These are phyloP conservation scores for Pascua sp. DNA, from an alignment of 1,284 basidiomycete species.

Conservation along the genomic window DNA sequence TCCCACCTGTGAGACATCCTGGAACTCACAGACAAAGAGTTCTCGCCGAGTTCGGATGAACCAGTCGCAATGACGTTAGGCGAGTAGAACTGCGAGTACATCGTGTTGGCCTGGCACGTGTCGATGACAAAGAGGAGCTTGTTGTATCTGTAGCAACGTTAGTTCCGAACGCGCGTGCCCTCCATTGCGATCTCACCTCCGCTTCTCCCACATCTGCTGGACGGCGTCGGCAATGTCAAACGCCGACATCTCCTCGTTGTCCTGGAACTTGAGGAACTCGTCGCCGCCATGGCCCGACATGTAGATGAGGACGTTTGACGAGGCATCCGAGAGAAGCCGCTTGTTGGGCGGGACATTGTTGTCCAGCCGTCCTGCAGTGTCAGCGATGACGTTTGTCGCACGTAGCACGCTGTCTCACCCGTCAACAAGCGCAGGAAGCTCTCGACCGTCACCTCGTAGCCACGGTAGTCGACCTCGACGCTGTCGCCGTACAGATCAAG, in stretches of 20 bases:
- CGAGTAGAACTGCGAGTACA: conserved; percentile 92
- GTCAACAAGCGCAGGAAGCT: conserved; percentile 89
- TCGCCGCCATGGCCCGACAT: conserved; percentile 98
- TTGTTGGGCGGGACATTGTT: conserved; percentile 76
- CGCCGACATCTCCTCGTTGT: conserved; percentile 95
- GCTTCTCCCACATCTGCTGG: conserved; percentile 97
- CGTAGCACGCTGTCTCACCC: conserved; percentile 54
- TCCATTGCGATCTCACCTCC: conserved; percentile 57
- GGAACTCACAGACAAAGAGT: conserved; percentile 84
- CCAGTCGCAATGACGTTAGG: conserved; percentile 94
- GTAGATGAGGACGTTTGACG: conserved; percentile 95
- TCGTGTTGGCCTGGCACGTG: conserved; percentile 95
- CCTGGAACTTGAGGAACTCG: conserved; percentile 98
- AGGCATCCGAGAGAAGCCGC: conserved; percentile 80
- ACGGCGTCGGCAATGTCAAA: conserved; percentile 95
- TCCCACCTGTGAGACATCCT: not conserved
- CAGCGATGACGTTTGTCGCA: not conserved
- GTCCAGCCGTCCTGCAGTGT: conserved; percentile 67
- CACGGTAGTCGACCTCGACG: conserved; percentile 96
- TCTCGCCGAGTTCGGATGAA: conserved; percentile 80
- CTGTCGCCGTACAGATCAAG: conserved; percentile 93
- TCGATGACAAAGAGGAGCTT: conserved; percentile 98
- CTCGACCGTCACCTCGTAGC: conserved; percentile 96
- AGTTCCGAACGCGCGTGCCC: no score
- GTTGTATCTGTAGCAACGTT: conserved; percentile 66